These are phyloP conservation scores for Colletotrichum orchidophilum DNA, from an alignment of 2,329 filamentous ascomycete species.

Conservation along the genomic window DNA sequence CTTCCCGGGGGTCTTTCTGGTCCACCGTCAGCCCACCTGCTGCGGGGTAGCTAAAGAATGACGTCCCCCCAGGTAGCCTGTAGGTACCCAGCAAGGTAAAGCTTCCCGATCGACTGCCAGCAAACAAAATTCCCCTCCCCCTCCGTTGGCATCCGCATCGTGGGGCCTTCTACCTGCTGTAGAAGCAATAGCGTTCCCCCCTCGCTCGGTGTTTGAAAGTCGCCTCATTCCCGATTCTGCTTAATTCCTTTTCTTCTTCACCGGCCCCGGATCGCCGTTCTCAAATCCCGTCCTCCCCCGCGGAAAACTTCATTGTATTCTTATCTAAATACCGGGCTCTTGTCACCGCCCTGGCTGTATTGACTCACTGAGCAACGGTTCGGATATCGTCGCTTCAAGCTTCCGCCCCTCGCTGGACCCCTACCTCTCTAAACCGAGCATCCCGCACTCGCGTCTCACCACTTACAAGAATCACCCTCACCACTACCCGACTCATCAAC, in stretches of 20 bases:
- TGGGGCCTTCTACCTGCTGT: neutral
- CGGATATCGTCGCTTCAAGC: neutral
- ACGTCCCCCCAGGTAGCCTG: slow-evolving; percentile 2
- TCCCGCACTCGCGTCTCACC: neutral
- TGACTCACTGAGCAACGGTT: neutral
- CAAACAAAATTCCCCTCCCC: neutral
- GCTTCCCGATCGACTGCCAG: neutral
- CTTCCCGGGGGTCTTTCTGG: neutral
- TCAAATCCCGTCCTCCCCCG: slow-evolving; percentile 9
- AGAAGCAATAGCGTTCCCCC: neutral
- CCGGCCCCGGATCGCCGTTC: neutral
- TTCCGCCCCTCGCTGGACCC: neutral
- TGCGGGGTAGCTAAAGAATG: slow-evolving; percentile 7
- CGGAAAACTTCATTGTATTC: neutral
- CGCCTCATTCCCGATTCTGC: neutral
- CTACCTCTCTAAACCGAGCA: neutral
- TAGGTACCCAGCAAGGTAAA: neutral
- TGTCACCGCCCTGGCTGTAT: neutral
- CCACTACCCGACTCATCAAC: neutral
- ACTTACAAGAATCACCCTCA: neutral
- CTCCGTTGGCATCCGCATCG: neutral
- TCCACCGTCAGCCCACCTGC: neutral
- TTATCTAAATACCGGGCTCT: neutral
- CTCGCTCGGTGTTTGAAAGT: slow-evolving; percentile 17
- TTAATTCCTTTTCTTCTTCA: neutral